Base-by-base conservation (phyloP, 176 grass and related monocot genomes). In the Neostapfia colusana region DNA sequence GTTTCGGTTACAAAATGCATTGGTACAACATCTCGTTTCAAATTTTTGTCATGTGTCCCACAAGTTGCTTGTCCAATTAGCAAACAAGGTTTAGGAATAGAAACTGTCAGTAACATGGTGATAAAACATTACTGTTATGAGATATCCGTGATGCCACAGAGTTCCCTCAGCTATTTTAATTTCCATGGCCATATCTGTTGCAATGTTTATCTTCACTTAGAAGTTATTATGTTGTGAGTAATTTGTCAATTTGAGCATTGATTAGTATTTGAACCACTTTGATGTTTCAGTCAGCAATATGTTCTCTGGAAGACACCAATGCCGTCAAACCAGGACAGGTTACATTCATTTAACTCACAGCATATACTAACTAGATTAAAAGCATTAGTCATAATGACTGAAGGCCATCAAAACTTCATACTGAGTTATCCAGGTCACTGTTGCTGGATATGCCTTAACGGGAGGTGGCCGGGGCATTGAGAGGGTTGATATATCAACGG, bases 391-490 rank as follows among this genome's bases (percentile, higher is more conserved):
- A 11, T n/a, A 24, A 58, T 44, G 24, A 35, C 20, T 7, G 39
- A 27, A 5, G 7, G 12, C 38, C 24, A 38, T 79, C 16, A 44
- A 0, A 56, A 21, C 49, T 21, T 69, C 10, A 21, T 70, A 10
- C 31, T 36, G 51, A 1, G 26, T 6, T 70, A 25, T 36, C 44
- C 69, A 92, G 85, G 27, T 86, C 64, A 86, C 27, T 76, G 54
- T 92, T 76, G 60, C 65, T 66, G 90, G 90, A 76, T 92, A 92
- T 35, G 86, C 85, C 38, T 58, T 85, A 36, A 85, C 89, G 0
- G 85, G 89, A 65, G 89, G 89, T 36, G 85, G 89, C 9, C 74
- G 89, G 11, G 85, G 89, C 10, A 88, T 92, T 60, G 89, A 92
- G 82, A 88, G 89, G 60, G 89, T 88, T 0, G 89, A 92, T 21